Evolutionary conservation across 179 eudicot genomes (phyloP).

Genomic region (Silene vulgaris): DNA sequence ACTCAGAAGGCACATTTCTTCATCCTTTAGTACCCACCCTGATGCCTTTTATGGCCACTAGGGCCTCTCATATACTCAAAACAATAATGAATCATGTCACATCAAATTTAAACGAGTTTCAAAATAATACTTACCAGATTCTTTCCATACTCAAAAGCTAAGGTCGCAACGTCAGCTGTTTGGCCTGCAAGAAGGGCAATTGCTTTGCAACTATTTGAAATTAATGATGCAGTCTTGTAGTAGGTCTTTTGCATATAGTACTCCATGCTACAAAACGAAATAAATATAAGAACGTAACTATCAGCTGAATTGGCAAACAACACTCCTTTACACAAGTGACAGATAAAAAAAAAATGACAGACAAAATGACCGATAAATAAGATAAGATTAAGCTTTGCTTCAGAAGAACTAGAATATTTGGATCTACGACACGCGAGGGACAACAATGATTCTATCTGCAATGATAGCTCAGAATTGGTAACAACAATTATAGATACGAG

Average conservation of each 20-base stretch:
- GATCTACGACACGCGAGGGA: not conserved
- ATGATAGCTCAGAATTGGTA: not conserved
- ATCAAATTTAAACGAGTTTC: not conserved
- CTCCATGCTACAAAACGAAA: conserved; percentile 63
- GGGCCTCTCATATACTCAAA: not conserved
- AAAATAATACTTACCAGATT: conserved; percentile 57
- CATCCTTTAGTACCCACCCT: not conserved
- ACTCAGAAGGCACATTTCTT: not conserved
- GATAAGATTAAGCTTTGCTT: not conserved
- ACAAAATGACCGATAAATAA: not conserved
- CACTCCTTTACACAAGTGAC: not conserved
- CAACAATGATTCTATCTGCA: not conserved
- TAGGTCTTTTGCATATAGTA: conserved; percentile 89
- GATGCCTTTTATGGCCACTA: not conserved
- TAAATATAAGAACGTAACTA: not conserved
- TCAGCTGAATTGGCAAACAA: not conserved
- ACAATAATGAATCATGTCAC: not conserved
- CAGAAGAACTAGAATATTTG: conserved; percentile 1
- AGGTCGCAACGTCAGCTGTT: conserved; percentile 68
- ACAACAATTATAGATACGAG: no score
- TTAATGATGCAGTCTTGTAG: conserved; percentile 86
- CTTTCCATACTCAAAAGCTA: conserved; percentile 86
- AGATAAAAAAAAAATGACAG: no score
- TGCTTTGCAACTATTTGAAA: conserved; percentile 93
- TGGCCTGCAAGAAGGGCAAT: conserved; percentile 96